Evolutionary conservation across 345 rosid species (phyloP), one percentile per base, ranked within the genome.

Genomic region (Angophora floribunda): DNA sequence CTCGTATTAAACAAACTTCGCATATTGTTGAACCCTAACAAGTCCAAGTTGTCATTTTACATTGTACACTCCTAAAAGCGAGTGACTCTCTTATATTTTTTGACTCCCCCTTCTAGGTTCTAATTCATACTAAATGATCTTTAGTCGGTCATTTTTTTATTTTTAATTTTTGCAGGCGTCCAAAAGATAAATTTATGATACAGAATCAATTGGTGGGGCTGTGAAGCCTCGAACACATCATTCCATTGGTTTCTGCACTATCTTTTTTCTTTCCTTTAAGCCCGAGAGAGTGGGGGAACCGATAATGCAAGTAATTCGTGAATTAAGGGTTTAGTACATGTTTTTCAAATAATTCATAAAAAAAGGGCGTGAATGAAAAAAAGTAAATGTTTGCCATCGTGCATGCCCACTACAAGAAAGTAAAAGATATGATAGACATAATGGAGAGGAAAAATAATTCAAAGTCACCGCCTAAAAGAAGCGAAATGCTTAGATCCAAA

Each of bases 391-490:
- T 52, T 52, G 17, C 15, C 55, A 52, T 6, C 55, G 8, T 2
- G 22, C 22, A 1, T 53, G 24, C 57, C 57, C 57, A 53, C 59
- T 0, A 19, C 7, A 9, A 24, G n/a, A 9, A 22, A 57, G 63
- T 21, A 24, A 57, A 22, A 1, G 24, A 55, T 55, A 21, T 21
- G 59, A 57, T 53, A 7, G 1, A 0, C 6, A 24, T 12, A 57
- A 0, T 0, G n/a, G 11, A 57, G 0, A 55, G 0, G 12, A 1
- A 21, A 21, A 8, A 55, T 19, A 55, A 55, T 55, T 3, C 4
- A 17, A 53, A 53, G 24, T 53, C 9, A 53, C 59, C 9, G 17
- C 59, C 21, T 53, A 19, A 53, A 53, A 53, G 57, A 53, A 53
- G 57, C 17, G 9, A 51, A 52, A 16, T 52, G 57, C 57, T 52